Percentiles rank a stretch among this genome's conserved stretches.
Evolutionary conservation across 371 early-diverging fungal genomes (phyloP).

Genomic region (Mycotypha africana): DNA sequence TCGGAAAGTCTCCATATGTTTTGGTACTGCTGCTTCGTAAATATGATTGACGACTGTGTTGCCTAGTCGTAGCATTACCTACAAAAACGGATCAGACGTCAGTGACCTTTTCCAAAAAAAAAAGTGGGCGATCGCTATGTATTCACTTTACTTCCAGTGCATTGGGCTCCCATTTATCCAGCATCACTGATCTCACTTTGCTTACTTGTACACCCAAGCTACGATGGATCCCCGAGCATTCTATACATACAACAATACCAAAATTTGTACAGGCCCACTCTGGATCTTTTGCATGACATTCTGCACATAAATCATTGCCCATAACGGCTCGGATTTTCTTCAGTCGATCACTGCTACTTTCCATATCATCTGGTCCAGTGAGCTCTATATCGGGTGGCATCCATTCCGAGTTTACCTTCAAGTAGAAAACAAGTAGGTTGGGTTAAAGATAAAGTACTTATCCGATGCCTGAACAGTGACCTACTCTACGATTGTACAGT

Average conservation of each 20-base stretch:
- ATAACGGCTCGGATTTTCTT: constrained; percentile 30
- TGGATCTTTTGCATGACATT: constrained; percentile 69
- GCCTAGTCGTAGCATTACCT: constrained; percentile 79
- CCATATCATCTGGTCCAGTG: constrained; percentile 19
- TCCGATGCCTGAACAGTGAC: too few relatives aligned
- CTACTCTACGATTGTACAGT: constrained; percentile 14
- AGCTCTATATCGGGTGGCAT: neutral
- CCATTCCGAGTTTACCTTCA: too few relatives aligned
- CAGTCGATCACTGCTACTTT: constrained; percentile 14
- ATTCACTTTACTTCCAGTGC: constrained; percentile 58
- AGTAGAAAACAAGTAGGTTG: too few relatives aligned
- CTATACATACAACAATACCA: constrained; percentile 92
- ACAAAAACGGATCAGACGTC: too few relatives aligned
- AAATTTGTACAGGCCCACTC: constrained; percentile 94
- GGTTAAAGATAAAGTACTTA: too few relatives aligned
- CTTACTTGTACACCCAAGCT: constrained; percentile 91
- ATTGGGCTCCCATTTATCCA: constrained; percentile 90
- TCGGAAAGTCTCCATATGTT: constrained; percentile 31
- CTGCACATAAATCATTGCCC: constrained; percentile 79
- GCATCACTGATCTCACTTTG: constrained; percentile 77
- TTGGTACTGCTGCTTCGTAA: constrained; percentile 54
- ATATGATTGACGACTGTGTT: constrained; percentile 73
- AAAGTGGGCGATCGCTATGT: too few relatives aligned
- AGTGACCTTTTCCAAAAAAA: too few relatives aligned
- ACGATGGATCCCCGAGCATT: constrained; percentile 96